A percentile compares a stretch with the other conserved stretches of the same genome.
Evolutionary conservation across 2,329 filamentous ascomycete genomes (phyloP).

Genomic region (Diplodia scrobiculata): DNA sequence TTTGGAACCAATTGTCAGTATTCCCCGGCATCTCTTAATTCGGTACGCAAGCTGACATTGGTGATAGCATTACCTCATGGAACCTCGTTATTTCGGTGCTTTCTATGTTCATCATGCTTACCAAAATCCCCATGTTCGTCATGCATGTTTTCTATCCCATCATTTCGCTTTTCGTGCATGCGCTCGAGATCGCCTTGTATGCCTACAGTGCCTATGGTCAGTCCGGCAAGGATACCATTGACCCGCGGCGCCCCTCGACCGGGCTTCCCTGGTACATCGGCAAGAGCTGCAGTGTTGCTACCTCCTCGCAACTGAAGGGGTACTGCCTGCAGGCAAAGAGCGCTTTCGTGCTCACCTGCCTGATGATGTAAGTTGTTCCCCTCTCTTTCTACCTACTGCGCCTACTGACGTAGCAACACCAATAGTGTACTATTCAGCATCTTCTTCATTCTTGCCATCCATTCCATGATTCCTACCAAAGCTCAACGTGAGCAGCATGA

Average conservation of each 20-base stretch:
- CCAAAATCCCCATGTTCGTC: slow-evolving; percentile 69
- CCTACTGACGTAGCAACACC: not conserved
- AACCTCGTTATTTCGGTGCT: slow-evolving; percentile 77
- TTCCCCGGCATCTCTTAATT: not conserved
- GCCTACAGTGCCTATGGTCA: slow-evolving; percentile 68
- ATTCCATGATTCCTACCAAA: slow-evolving; percentile 54
- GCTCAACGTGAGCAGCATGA: slow-evolving; percentile 36
- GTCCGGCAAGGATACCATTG: slow-evolving; percentile 71
- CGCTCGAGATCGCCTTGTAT: slow-evolving; percentile 63
- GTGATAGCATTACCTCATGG: slow-evolving; percentile 67
- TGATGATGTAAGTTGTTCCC: slow-evolving; percentile 64
- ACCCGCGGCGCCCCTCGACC: slow-evolving; percentile 62
- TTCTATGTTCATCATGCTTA: slow-evolving; percentile 72
- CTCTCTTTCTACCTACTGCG: slow-evolving; percentile 17
- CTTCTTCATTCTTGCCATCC: slow-evolving; percentile 62
- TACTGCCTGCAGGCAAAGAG: slow-evolving; percentile 70
- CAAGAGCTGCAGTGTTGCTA: slow-evolving; percentile 66
- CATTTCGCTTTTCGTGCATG: slow-evolving; percentile 61
- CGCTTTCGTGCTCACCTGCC: slow-evolving; percentile 63
- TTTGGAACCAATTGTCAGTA: slow-evolving; percentile 73
- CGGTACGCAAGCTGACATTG: slow-evolving; percentile 1
- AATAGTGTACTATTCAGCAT: slow-evolving; percentile 61
- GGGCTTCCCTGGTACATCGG: slow-evolving; percentile 74
- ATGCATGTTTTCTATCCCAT: slow-evolving; percentile 72
- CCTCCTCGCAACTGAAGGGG: slow-evolving; percentile 54